A percentile compares a stretch with the other conserved stretches of the same genome.
phyloP scores from a whole-genome alignment of 495 filamentous ascomycete species.

The Apiosordaria backusii region DNA sequence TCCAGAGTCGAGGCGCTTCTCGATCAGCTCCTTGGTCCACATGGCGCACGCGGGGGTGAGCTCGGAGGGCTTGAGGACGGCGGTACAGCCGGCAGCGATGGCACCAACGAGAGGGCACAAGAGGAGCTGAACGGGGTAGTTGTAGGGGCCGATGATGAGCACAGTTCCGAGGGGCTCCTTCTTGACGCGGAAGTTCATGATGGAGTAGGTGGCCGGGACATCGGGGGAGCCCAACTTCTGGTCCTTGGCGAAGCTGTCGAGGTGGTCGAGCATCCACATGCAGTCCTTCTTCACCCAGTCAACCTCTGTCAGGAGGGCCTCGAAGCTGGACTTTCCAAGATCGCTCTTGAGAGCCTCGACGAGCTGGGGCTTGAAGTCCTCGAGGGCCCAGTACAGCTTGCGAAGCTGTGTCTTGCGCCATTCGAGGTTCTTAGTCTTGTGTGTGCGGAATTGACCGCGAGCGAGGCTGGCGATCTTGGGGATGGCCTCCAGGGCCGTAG shows the following conservation, averaged over 20 bases:
- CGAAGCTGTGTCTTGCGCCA: slow-evolving; percentile 83
- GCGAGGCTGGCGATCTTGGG: slow-evolving; percentile 53
- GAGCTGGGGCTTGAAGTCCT: slow-evolving; percentile 68
- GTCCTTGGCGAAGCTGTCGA: slow-evolving; percentile 79
- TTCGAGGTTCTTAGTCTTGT: slow-evolving; percentile 75
- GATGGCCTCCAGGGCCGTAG: slow-evolving; percentile 65
- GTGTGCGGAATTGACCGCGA: slow-evolving; percentile 63
- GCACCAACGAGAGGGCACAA: slow-evolving; percentile 80
- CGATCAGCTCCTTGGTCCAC: slow-evolving; percentile 72
- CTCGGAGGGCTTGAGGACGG: slow-evolving; percentile 86
- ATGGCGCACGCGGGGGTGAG: slow-evolving; percentile 69
- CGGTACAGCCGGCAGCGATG: slow-evolving; percentile 87
- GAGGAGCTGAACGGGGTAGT: slow-evolving; percentile 81
- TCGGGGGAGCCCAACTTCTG: slow-evolving; percentile 60
- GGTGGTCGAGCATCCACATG: slow-evolving; percentile 66
- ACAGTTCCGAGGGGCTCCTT: slow-evolving; percentile 87
- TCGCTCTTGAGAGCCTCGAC: slow-evolving; percentile 69
- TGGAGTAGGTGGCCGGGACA: slow-evolving; percentile 60
- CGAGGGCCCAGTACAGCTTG: slow-evolving; percentile 88
- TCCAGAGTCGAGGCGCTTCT: slow-evolving; percentile 69
- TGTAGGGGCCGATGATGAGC: slow-evolving; percentile 87
- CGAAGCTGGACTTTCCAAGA: slow-evolving; percentile 67
- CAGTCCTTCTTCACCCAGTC: slow-evolving; percentile 75
- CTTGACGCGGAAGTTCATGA: slow-evolving; percentile 69
- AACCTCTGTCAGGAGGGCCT: slow-evolving; percentile 66